phyloP scores from a whole-genome alignment of 2,329 filamentous ascomycete species.

The Emydomyces testavorans region DNA sequence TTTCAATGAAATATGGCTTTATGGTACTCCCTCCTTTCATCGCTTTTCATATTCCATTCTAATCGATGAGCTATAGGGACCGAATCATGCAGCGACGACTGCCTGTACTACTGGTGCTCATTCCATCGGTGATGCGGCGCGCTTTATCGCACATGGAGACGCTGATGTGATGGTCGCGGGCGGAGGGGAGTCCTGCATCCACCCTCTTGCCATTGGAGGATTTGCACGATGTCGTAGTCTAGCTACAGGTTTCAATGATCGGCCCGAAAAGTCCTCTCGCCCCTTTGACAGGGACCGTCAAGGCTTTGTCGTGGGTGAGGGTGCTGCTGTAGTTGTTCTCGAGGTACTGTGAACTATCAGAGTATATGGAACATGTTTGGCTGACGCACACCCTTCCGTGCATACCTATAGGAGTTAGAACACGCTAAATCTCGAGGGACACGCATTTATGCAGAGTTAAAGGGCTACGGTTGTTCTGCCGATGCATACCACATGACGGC shows the following conservation, averaged over 20 bases:
- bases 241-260: constrained; percentile 66
- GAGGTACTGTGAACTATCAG: constrained; percentile 45
- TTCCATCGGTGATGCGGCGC: constrained; percentile 84
- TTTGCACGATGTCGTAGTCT: constrained; percentile 82
- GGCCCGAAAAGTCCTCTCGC: constrained; percentile 59
- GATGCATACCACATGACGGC: constrained; percentile 93
- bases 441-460: constrained; percentile 75
- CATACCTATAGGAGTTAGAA: constrained; percentile 62
- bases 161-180: constrained; percentile 95
- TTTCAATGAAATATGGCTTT: constrained; percentile 86
- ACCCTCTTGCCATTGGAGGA: constrained; percentile 82
- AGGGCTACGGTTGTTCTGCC: constrained; percentile 78
- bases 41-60: not conserved
- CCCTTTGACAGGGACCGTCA: constrained; percentile 72
- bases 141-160: constrained; percentile 82
- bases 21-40: constrained; percentile 32
- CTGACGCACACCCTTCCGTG: too few species aligned
- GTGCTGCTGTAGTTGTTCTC: constrained; percentile 73
- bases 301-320: constrained; percentile 90
- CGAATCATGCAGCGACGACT: constrained; percentile 85
- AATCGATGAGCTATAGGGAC: constrained; percentile 48
- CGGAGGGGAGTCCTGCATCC: constrained; percentile 87
- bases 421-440: constrained; percentile 73
- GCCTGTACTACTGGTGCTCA: constrained; percentile 95
- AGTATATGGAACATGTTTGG: not conserved